Conservation (phyloP, 495 filamentous ascomycete genomes). For the Hamigera avellanea region DNA sequence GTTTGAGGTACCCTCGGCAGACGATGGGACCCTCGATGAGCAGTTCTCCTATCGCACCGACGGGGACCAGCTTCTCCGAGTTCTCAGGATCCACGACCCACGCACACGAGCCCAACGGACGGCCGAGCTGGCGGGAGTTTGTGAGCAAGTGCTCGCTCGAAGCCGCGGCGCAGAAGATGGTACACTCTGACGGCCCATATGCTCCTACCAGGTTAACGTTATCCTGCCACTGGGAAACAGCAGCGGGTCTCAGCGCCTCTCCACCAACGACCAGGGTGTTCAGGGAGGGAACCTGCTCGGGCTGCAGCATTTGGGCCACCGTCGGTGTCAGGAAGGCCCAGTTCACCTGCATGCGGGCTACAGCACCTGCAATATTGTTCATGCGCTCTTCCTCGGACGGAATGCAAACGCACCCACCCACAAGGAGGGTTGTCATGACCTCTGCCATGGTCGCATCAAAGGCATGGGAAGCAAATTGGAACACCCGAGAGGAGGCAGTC, state of each 20-base stretch:
- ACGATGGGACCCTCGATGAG: constrained; percentile 27
- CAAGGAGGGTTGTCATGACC: constrained; percentile 34
- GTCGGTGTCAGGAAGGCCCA: constrained; percentile 27
- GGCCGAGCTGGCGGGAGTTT: constrained; percentile 1
- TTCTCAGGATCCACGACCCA: constrained; percentile 29
- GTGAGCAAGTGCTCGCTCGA: background rate
- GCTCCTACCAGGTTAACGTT: constrained; percentile 27
- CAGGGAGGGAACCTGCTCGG: constrained; percentile 20
- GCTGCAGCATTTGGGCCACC: constrained; percentile 16
- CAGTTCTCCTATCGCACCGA: constrained; percentile 29
- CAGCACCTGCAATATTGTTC: constrained; percentile 16
- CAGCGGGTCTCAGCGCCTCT: constrained; percentile 24
- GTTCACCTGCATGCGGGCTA: constrained; percentile 15
- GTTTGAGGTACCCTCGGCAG: constrained; percentile 24
- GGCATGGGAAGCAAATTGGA: too few species aligned
- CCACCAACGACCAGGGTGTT: constrained; percentile 29
- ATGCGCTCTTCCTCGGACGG: constrained; percentile 33
- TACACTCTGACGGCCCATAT: constrained; percentile 15
- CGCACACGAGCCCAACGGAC: constrained; percentile 1
- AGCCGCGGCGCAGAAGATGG: too few species aligned
- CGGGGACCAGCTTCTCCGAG: constrained; percentile 19
- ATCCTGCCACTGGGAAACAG: constrained; percentile 26
- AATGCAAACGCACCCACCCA: constrained; percentile 42
- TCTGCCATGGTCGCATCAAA: constrained; percentile 40
- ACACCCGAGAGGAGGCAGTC: too few species aligned